A percentile compares a stretch with the other conserved stretches of the same genome.
These are phyloP conservation scores for Herpetomonas samuelpessoai DNA, from an alignment of 208 protist species.

Conservation along the genomic window DNA sequence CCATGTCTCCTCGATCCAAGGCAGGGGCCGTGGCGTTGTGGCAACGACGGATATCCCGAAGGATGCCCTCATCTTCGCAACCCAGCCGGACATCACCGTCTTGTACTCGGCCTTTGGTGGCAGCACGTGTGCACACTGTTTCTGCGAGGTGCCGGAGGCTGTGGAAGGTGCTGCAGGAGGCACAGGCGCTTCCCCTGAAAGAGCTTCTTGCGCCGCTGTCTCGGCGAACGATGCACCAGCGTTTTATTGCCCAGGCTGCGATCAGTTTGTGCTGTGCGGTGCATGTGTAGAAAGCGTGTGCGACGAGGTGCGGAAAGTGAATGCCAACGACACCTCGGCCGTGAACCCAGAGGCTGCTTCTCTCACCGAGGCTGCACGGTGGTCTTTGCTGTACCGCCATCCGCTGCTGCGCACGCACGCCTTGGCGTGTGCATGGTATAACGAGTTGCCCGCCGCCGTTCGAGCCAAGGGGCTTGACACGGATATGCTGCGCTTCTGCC, in stretches of 20 bases:
- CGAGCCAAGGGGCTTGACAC: conserved; percentile 64
- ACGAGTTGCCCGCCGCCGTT: conserved; percentile 47
- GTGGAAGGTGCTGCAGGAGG: background rate
- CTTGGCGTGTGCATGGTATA: conserved; percentile 69
- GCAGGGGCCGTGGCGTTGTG: conserved; percentile 62
- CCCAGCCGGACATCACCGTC: conserved; percentile 54
- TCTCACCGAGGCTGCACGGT: too few relatives aligned
- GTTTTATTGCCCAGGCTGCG: conserved; percentile 55
- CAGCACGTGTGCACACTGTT: conserved; percentile 58
- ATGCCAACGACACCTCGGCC: background rate
- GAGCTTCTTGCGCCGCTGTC: too few relatives aligned
- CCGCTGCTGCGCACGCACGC: conserved; percentile 41
- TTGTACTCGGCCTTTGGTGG: conserved; percentile 66
- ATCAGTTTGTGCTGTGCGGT: conserved; percentile 68
- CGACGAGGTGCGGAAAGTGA: conserved; percentile 20
- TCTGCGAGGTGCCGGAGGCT: conserved; percentile 15
- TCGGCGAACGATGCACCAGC: too few relatives aligned
- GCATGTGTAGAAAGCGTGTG: conserved; percentile 12
- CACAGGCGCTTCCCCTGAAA: too few relatives aligned
- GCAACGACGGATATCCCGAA: conserved; percentile 29
- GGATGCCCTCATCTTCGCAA: conserved; percentile 32
- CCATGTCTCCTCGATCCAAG: conserved; percentile 9
- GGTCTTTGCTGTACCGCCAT: conserved; percentile 7
- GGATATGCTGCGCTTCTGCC: conserved; percentile 77
- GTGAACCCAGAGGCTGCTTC: too few relatives aligned